phyloP scores from a whole-genome alignment of 1,284 basidiomycete species.

The Sporisorium graminicola region DNA sequence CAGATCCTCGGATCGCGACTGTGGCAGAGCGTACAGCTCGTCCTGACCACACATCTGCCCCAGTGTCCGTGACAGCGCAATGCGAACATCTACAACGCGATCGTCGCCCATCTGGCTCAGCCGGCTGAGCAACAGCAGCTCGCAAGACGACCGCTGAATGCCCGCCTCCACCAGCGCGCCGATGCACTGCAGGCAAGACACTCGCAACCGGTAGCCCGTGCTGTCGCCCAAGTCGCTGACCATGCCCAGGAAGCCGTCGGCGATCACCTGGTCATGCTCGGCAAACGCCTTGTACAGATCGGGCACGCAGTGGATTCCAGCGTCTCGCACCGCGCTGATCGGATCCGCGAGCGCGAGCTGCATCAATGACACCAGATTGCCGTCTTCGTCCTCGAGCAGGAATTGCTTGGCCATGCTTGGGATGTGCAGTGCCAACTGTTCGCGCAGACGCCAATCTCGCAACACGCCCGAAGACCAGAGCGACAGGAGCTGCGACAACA shows the following conservation, averaged over 20 bases:
- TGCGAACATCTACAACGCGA: slow-evolving; percentile 85
- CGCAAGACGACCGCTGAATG: slow-evolving; percentile 71
- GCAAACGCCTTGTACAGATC: slow-evolving; percentile 57
- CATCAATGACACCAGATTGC: slow-evolving; percentile 73
- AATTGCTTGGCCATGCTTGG: slow-evolving; percentile 72
- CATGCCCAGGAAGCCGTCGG: slow-evolving; percentile 66
- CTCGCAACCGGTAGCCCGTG: slow-evolving; percentile 63
- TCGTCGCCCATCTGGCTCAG: slow-evolving; percentile 78
- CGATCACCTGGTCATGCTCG: slow-evolving; percentile 57
- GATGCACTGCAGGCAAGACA: slow-evolving; percentile 60
- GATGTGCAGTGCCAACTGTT: slow-evolving; percentile 77
- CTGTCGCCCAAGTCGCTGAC: slow-evolving; percentile 62
- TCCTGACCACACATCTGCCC: slow-evolving; percentile 72
- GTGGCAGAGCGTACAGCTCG: slow-evolving; percentile 63
- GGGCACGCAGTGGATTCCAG: slow-evolving; percentile 76
- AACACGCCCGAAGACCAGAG: slow-evolving; percentile 77
- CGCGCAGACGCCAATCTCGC: slow-evolving; percentile 86
- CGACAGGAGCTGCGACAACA: slow-evolving; percentile 75
- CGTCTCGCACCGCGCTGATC: slow-evolving; percentile 86
- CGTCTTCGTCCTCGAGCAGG: slow-evolving; percentile 68
- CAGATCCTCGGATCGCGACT: slow-evolving; percentile 51
- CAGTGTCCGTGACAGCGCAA: slow-evolving; percentile 81
- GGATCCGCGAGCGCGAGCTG: slow-evolving; percentile 80
- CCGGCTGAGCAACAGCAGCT: slow-evolving; percentile 76
- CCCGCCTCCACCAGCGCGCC: slow-evolving; percentile 52